phyloP scores from a whole-genome alignment of 2,329 filamentous ascomycete genomes.

The Claviceps digitariae region DNA sequence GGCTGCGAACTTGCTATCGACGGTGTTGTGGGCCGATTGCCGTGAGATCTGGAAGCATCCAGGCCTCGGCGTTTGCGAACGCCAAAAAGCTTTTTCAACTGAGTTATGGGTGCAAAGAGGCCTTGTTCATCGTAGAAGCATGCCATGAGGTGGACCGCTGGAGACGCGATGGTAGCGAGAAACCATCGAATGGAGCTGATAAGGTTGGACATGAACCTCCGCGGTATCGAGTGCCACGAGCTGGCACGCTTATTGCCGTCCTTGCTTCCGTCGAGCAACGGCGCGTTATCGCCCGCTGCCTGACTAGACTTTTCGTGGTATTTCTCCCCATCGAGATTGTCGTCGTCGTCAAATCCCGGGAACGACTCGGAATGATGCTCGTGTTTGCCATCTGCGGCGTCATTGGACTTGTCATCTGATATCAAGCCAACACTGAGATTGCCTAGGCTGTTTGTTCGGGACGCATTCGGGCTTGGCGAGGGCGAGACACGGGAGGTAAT shows the following conservation, averaged over 20 bases:
- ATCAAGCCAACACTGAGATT: slow-evolving; percentile 35
- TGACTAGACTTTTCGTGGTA: slow-evolving; percentile 21
- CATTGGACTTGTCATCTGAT: slow-evolving; percentile 24
- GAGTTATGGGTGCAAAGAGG: slow-evolving; percentile 63
- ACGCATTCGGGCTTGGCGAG: slow-evolving; percentile 39
- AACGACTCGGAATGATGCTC: slow-evolving; percentile 23
- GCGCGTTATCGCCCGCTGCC: slow-evolving; percentile 47
- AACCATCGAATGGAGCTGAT: slow-evolving; percentile 67
- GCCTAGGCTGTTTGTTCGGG: slow-evolving; percentile 47
- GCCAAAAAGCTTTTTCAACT: slow-evolving; percentile 52
- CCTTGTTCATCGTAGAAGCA: slow-evolving; percentile 74
- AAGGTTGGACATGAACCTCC: slow-evolving; percentile 57
- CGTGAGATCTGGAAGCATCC: slow-evolving; percentile 2
- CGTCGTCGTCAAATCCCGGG: slow-evolving; percentile 21
- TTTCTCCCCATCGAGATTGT: slow-evolving; percentile 24
- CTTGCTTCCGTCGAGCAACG: slow-evolving; percentile 34
- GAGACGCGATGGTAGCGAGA: slow-evolving; percentile 63
- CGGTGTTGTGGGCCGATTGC: background rate
- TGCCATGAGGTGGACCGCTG: slow-evolving; percentile 69
- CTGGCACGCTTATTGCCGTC: slow-evolving; percentile 23
- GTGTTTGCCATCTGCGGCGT: slow-evolving; percentile 23
- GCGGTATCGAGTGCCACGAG: slow-evolving; percentile 46
- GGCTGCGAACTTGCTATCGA: slow-evolving; percentile 7
- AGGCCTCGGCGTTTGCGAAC: slow-evolving; percentile 26
- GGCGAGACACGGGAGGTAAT: slow-evolving; percentile 71